phyloP scores from a whole-genome alignment of 306 rosid genomes.

The Glycyrrhiza uralensis region DNA sequence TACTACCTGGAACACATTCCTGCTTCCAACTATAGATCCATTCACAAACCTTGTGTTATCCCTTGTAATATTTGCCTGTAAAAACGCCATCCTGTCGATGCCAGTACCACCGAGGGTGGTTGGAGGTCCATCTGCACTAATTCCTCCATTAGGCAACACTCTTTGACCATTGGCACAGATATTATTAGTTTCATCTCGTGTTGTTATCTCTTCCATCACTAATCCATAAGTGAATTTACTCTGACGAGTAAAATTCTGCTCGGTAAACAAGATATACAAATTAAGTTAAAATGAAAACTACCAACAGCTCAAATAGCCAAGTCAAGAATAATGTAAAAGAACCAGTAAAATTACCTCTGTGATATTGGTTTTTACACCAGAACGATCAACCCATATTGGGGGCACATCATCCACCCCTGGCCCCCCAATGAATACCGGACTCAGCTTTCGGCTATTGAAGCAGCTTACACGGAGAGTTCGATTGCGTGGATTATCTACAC shows the following conservation, averaged over 20 bases:
- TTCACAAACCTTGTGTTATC: constrained; percentile 93
- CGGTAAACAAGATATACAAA: constrained; percentile 22
- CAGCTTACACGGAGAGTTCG: constrained; percentile 87
- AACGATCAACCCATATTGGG: constrained; percentile 95
- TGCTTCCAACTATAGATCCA: constrained; percentile 82
- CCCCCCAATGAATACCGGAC: constrained; percentile 98
- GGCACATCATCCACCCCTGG: constrained; percentile 99
- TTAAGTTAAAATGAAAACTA: not conserved
- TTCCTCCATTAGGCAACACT: constrained; percentile 87
- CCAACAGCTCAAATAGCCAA: not conserved
- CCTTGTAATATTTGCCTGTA: constrained; percentile 89
- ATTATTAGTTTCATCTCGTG: constrained; percentile 89
- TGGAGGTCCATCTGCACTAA: constrained; percentile 99
- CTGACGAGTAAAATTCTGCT: constrained; percentile 89
- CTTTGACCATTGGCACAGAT: constrained; percentile 84
- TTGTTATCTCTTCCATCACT: constrained; percentile 94
- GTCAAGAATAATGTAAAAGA: not conserved
- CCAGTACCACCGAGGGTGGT: constrained; percentile 98
- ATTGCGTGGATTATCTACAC: constrained; percentile 62
- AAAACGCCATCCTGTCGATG: constrained; percentile 82
- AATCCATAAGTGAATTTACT: constrained; percentile 97
- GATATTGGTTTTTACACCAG: constrained; percentile 82
- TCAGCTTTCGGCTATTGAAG: constrained; percentile 91
- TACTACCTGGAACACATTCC: constrained; percentile 88
- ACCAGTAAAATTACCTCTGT: constrained; percentile 62